Evolutionary conservation across 2,329 filamentous ascomycete species (phyloP), one percentile per base, ranked within the genome.

Genomic region (Colletotrichum somersetense): DNA sequence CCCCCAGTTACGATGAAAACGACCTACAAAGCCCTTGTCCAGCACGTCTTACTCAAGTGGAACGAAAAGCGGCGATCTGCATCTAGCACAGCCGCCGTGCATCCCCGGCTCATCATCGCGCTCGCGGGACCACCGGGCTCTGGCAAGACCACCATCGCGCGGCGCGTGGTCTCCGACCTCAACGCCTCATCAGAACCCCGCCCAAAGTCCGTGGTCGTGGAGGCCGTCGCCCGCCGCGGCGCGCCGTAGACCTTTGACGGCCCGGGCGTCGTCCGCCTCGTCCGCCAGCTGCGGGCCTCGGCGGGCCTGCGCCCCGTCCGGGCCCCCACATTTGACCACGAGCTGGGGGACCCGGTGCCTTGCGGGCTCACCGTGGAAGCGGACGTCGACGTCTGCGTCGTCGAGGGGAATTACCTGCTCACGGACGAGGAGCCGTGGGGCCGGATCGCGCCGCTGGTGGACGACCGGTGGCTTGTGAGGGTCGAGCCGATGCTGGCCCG

Each of bases 391-490:
- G 65, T 68, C 26, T 68, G 69, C 35, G 82, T 88, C 46, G 82
- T 88, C 52, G 86, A 88, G 73, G 86, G 86, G 1, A 85, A 86
- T 70, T 88, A 88, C 77, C 78, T 85, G 2, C 82, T 85, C 64
- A 76, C 85, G 42, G 77, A 86, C 73, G 81, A 83, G 68, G 78
- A 81, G 57, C 85, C 85, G 18, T 88, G 86, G 86, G 80, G 76
- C 57, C 73, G 78, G 44, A 82, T 83, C 14, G 82, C 83, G n/a
- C 63, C 73, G 7, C 66, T 87, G 62, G 85, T 86, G 78, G 85
- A 87, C 77, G 85, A 88, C 48, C 75, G 63, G 42, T 80, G 78
- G 79, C 77, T 80, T 52, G 79, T 80, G 38, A 75, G 77, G 35
- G 77, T 77, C 30, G 62, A 73, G 2, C 55, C 72, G 7, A 71